These are phyloP conservation scores for Sporisorium graminicola DNA, from an alignment of 1,284 basidiomycete genomes.

Conservation along the genomic window DNA sequence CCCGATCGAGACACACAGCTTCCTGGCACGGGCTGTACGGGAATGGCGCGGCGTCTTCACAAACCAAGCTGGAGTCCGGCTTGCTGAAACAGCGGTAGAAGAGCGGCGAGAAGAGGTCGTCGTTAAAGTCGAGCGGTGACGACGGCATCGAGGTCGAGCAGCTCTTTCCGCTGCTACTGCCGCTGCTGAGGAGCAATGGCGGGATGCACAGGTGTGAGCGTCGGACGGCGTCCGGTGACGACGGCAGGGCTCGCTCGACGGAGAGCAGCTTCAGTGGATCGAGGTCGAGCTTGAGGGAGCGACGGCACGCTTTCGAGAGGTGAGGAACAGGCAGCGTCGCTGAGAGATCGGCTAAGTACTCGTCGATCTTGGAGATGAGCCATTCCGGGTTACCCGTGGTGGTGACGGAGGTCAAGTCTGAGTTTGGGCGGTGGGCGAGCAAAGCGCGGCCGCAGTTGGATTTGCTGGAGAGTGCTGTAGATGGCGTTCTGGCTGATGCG, in stretches of 20 bases:
- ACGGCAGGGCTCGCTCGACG: slow-evolving; percentile 11
- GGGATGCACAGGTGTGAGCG: not conserved
- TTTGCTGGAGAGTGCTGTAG: not conserved
- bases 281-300: slow-evolving; percentile 7
- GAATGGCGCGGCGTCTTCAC: slow-evolving; percentile 34
- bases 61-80: not conserved
- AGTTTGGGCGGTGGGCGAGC: not conserved
- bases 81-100: slow-evolving; percentile 18
- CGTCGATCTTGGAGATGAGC: slow-evolving; percentile 42
- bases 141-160: slow-evolving; percentile 1
- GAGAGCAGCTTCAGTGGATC: not conserved
- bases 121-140: not conserved
- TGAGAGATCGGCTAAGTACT: slow-evolving; percentile 33
- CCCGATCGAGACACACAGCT: not conserved
- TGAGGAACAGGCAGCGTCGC: not conserved
- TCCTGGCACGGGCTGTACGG: slow-evolving; percentile 40
- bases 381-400: slow-evolving; percentile 11
- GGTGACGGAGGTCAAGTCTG: not conserved
- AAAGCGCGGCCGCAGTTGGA: not conserved
- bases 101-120: slow-evolving; percentile 11
- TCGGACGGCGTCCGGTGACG: slow-evolving; percentile 2
- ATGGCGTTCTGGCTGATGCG: slow-evolving; percentile 1
- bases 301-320: not conserved
- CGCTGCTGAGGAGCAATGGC: not conserved
- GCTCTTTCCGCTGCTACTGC: too few species aligned